These are phyloP conservation scores for Kingdonia uniflora DNA, from an alignment of 164 flowering plant genomes.

Conservation along the genomic window DNA sequence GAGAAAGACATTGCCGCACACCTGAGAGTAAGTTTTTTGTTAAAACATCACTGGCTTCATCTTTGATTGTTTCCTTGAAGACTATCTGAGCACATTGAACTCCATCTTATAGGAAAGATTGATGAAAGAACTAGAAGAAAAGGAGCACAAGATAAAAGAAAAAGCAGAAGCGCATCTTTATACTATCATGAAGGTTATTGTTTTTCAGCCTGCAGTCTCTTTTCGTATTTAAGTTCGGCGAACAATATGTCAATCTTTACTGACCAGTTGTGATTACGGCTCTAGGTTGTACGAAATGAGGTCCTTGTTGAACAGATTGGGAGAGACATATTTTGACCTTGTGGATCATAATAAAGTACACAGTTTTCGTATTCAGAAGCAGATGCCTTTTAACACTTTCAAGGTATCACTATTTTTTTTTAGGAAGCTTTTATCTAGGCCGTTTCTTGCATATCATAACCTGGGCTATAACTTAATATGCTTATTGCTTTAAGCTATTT, in stretches of 20 bases:
- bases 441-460: too few relatives aligned
- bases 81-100: slow-evolving; percentile 4
- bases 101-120: slow-evolving; percentile 44
- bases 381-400: slow-evolving; percentile 46
- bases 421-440: not conserved
- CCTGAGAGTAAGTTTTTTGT: slow-evolving; percentile 44
- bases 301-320: slow-evolving; percentile 75
- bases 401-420: slow-evolving; percentile 34
- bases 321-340: slow-evolving; percentile 70
- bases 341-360: slow-evolving; percentile 86
- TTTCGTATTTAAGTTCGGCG: slow-evolving; percentile 2
- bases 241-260: not conserved
- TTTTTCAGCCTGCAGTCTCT: not conserved
- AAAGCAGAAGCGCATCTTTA: slow-evolving; percentile 82
- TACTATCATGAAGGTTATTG: slow-evolving; percentile 73
- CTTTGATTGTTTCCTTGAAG: not conserved
- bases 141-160: slow-evolving; percentile 76
- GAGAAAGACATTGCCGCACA: slow-evolving; percentile 92
- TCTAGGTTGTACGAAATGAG: slow-evolving; percentile 69
- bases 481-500: not conserved
- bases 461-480: too few relatives aligned
- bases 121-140: slow-evolving; percentile 90
- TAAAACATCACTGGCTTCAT: not conserved
- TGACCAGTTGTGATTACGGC: slow-evolving; percentile 1
- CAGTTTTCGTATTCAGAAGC: slow-evolving; percentile 69